Conservation (phyloP, 768 basidiomycete genomes). For the Suillus brevipes region DNA sequence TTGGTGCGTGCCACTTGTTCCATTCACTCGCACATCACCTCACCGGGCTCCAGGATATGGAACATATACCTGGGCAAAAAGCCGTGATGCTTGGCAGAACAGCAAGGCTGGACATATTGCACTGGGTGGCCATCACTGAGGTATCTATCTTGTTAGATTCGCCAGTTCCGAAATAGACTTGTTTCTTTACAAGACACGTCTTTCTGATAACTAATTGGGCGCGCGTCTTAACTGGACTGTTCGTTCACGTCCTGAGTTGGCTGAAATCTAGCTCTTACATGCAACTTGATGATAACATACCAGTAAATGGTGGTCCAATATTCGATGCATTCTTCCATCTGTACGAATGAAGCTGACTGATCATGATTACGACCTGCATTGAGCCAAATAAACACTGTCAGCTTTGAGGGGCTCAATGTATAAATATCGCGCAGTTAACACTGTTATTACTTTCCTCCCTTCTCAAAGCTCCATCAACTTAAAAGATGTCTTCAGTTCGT, state of each 20-base stretch:
- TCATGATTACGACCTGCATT: conserved; percentile 3
- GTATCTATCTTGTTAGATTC: conserved; percentile 7
- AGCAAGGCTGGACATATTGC: conserved; percentile 83
- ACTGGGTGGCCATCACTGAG: conserved; percentile 23
- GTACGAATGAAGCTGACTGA: too few relatives aligned
- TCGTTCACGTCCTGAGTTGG: not conserved
- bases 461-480: conserved; percentile 1
- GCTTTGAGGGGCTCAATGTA: conserved; percentile 4
- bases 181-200: not conserved
- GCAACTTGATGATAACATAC: not conserved
- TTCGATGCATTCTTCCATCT: too few relatives aligned
- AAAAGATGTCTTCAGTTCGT: conserved; percentile 35
- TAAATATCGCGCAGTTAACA: conserved; percentile 11
- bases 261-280: not conserved
- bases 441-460: not conserved
- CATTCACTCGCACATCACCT: not conserved
- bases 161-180: conserved; percentile 6
- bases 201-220: not conserved
- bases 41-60: conserved; percentile 58
- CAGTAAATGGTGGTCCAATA: not conserved
- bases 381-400: not conserved
- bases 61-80: conserved; percentile 79
- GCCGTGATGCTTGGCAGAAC: conserved; percentile 62
- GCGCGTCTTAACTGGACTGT: not conserved
- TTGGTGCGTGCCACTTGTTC: conserved; percentile 55